Conservation (phyloP, 441 rosid genomes). For the Rhodomyrtus psidioides region DNA sequence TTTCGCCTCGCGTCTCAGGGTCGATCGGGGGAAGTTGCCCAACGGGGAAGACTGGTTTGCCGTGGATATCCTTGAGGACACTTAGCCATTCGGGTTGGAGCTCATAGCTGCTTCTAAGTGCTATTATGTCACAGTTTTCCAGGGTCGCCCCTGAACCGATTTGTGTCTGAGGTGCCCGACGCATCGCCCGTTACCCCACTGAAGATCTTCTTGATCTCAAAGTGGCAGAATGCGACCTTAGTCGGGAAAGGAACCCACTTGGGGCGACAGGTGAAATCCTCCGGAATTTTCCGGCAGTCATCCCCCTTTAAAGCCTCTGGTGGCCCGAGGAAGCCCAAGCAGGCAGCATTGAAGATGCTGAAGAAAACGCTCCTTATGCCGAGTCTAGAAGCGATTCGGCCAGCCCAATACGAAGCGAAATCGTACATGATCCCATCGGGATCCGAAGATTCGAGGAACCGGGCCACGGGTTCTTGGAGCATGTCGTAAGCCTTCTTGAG, state of each 20-base stretch:
- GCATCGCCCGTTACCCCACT: not conserved
- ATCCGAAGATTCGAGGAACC: not conserved
- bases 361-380: not conserved
- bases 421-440: constrained; percentile 17
- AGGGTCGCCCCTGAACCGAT: not conserved
- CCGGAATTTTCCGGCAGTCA: not conserved
- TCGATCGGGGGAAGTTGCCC: constrained; percentile 12
- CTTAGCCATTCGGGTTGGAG: constrained; percentile 14
- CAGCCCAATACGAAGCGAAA: constrained; percentile 13
- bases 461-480: constrained; percentile 1
- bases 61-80: not conserved
- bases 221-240: not conserved
- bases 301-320: not conserved
- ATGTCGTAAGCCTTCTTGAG: too few relatives aligned
- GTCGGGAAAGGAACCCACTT: constrained; percentile 9
- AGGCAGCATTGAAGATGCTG: not conserved
- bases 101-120: constrained; percentile 14
- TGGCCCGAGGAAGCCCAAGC: not conserved
- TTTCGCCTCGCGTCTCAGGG: not conserved
- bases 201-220: constrained; percentile 6
- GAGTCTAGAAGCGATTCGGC: not conserved
- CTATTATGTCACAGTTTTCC: constrained; percentile 1
- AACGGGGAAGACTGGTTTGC: constrained; percentile 13
- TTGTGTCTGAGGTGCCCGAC: not conserved
- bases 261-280: constrained; percentile 4